These are phyloP conservation scores for Dioscorea alata DNA, from an alignment of 106 monocot genomes.

Conservation along the genomic window DNA sequence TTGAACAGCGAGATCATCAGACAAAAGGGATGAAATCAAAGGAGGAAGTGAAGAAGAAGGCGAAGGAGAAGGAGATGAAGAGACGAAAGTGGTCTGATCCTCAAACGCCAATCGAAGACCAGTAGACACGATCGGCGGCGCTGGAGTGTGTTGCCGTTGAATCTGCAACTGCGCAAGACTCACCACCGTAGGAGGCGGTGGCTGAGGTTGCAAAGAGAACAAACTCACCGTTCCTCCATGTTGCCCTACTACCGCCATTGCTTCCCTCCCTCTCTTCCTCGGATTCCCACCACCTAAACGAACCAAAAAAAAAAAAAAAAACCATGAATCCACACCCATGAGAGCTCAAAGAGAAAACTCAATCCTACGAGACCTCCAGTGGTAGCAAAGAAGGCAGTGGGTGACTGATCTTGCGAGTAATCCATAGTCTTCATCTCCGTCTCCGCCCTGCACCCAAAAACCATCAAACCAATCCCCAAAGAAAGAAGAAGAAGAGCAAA, in stretches of 20 bases:
- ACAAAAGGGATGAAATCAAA: background rate
- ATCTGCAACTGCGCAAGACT: slow-evolving; percentile 4
- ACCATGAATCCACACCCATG: background rate
- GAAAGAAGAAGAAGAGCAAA: background rate
- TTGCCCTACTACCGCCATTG: slow-evolving; percentile 8
- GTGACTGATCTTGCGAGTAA: background rate
- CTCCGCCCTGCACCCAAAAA: slow-evolving; percentile 1
- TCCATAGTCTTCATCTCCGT: slow-evolving; percentile 31
- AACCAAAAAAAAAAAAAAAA: background rate
- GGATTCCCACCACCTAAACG: slow-evolving; percentile 14
- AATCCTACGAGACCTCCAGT: slow-evolving; percentile 14
- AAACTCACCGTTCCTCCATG: background rate
- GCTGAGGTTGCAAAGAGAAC: background rate
- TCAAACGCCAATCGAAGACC: slow-evolving; percentile 57
- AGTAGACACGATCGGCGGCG: slow-evolving; percentile 41
- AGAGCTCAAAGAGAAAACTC: background rate
- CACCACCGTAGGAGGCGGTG: slow-evolving; percentile 2
- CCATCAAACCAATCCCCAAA: background rate
- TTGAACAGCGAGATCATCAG: slow-evolving; percentile 29
- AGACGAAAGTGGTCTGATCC: slow-evolving; percentile 6
- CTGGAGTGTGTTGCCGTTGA: slow-evolving; percentile 13
- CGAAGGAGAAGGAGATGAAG: background rate
- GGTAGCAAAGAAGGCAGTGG: slow-evolving; percentile 12
- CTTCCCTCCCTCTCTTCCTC: slow-evolving; percentile 33
- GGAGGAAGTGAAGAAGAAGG: background rate